Evolutionary conservation across 2,329 filamentous ascomycete species (phyloP).

Genomic region (Chaetomiaceae sp.): DNA sequence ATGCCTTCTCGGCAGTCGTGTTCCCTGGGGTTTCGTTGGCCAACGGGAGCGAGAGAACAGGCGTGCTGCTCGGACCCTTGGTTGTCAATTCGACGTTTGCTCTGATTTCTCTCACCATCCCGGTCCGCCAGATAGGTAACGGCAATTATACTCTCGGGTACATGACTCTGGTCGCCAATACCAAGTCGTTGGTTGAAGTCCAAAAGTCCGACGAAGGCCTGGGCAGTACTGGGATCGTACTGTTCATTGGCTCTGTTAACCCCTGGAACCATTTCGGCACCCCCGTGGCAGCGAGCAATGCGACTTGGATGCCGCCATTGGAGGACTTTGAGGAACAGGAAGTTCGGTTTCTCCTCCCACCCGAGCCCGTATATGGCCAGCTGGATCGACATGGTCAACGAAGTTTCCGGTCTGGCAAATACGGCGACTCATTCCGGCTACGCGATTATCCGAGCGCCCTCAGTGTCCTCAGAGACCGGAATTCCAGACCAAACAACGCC

Average conservation of each 20-base stretch:
- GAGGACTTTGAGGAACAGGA: conserved; percentile 39
- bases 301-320: conserved; percentile 38
- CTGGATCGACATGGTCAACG: conserved; percentile 47
- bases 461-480: conserved; percentile 52
- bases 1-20: conserved; percentile 43
- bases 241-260: conserved; percentile 65
- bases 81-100: conserved; percentile 68
- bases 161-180: conserved; percentile 74
- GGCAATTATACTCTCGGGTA: conserved; percentile 68
- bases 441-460: conserved; percentile 59
- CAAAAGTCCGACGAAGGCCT: conserved; percentile 64
- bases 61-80: conserved; percentile 73
- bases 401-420: conserved; percentile 39
- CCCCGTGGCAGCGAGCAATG: conserved; percentile 43
- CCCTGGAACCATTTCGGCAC: conserved; percentile 60
- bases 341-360: conserved; percentile 60
- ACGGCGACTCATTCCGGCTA: conserved; percentile 54
- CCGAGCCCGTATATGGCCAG: conserved; percentile 37
- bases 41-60: conserved; percentile 45
- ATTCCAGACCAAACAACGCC: conserved; percentile 57
- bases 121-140: conserved; percentile 65
- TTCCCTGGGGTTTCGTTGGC: conserved; percentile 49
- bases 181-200: conserved; percentile 58
- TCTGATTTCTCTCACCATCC: conserved; percentile 74
- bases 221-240: conserved; percentile 62